Base-by-base conservation (phyloP, 192 early-diverging fungal genomes). In the Podila horticola region DNA sequence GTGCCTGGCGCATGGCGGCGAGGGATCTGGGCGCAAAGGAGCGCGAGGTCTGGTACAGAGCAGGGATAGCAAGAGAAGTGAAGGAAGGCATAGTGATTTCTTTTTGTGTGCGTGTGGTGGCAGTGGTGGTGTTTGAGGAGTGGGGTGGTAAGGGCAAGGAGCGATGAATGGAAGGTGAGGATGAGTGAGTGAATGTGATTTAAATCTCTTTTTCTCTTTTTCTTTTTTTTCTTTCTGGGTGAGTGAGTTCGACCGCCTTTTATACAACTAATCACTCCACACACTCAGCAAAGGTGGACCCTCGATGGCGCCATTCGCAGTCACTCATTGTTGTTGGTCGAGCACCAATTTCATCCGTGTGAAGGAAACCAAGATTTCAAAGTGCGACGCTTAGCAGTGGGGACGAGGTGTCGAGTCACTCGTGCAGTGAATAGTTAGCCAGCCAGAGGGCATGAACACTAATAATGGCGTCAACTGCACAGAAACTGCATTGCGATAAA, bases 21-120 rank as follows among this genome's bases (percentile, higher is more conserved):
- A 81, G 61, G 15, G 77, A 81, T 8, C 77, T 71, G 15, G 77
- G 77, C 5, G 62, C 77, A 30, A 81, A 73, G 61, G 58, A 51
- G 58, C 77, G 77, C 24, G 77, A 81, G 34, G 77, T 67, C 51
- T 81, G 77, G 71, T 81, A 81, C 20, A 81, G 71, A n/a, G 77
- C 77, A 20, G 77, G 77, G 49, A 81, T 81, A 17, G 77, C 70
- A 30, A 81, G 71, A 6, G 77, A 81, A 28, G 77, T 72, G 49
- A 73, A 81, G 31, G 77, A 81, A 55, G 77, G 77, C 77, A 81
- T 81, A 9, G 22, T 58, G 20, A 30, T 20, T 51, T 15, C 30
- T 41, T 26, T 64, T 20, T 26, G 5, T 22, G 10, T 66, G n/a
- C n/a, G 64, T 51, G 17, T 2, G 29, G 9, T 10, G 17, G 7